Evolutionary conservation across 257 asterid species (phyloP).

Genomic region (Osmanthus fragrans): DNA sequence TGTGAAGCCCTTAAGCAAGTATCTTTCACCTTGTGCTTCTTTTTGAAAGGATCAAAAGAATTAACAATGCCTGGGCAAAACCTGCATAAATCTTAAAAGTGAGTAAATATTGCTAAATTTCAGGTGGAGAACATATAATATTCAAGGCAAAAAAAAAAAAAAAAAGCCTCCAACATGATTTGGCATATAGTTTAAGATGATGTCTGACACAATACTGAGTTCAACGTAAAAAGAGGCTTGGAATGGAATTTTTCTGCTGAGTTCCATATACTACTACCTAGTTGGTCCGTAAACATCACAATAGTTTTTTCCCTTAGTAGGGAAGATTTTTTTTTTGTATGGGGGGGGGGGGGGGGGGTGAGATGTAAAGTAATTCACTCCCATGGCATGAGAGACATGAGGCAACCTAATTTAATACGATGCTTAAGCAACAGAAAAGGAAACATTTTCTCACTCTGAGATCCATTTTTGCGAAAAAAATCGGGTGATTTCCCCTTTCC

Average conservation of each 20-base stretch:
- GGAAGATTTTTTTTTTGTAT: too few relatives aligned
- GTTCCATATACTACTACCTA: not conserved
- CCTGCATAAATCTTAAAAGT: conserved; percentile 39
- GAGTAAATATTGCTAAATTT: conserved; percentile 14
- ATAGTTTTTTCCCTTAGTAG: not conserved
- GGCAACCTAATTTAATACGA: not conserved
- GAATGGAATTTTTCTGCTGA: not conserved
- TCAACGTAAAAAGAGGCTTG: not conserved
- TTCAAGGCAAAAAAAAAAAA: too few relatives aligned
- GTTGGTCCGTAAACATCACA: not conserved
- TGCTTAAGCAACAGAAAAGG: not conserved
- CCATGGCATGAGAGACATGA: not conserved
- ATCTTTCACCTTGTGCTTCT: conserved; percentile 43
- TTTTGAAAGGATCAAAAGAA: conserved; percentile 47
- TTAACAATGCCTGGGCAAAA: conserved; percentile 47
- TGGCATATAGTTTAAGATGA: not conserved
- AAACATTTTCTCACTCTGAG: not conserved
- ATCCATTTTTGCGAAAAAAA: conserved; percentile 26
- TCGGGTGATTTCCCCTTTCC: conserved; percentile 22
- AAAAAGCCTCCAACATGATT: not conserved
- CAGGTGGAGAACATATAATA: not conserved
- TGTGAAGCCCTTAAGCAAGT: too few relatives aligned
- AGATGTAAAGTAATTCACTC: not conserved
- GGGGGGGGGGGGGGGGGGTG: not conserved
- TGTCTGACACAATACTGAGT: not conserved